Percentiles rank a stretch among this genome's conserved stretches.
Conservation (phyloP, 495 filamentous ascomycete genomes). For the Podospora fimiseda region DNA sequence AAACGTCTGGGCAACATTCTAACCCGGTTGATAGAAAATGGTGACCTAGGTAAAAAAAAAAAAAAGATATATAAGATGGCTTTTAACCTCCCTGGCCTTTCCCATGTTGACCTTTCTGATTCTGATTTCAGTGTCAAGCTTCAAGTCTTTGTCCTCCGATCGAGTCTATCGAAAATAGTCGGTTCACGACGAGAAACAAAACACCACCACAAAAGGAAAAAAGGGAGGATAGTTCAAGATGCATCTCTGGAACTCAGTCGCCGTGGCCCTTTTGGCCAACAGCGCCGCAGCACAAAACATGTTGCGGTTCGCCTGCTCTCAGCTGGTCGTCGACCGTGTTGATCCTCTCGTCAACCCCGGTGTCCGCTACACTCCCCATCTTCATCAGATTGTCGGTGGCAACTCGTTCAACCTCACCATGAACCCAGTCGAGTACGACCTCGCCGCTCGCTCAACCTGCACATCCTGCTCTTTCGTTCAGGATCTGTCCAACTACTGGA, state of each 20-base stretch:
- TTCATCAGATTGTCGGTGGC: constrained; percentile 49
- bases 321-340: constrained; percentile 49
- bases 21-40: constrained; percentile 13
- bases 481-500: constrained; percentile 78
- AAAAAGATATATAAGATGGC: not conserved
- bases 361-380: constrained; percentile 43
- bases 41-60: not conserved
- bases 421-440: constrained; percentile 46
- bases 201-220: constrained; percentile 1
- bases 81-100: not conserved
- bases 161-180: not conserved
- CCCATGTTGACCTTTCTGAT: not conserved
- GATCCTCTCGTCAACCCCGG: constrained; percentile 49
- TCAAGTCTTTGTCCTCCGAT: not conserved
- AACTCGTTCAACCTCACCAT: constrained; percentile 68
- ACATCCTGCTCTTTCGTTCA: constrained; percentile 61
- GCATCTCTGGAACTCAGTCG: constrained; percentile 41
- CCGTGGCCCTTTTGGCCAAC: constrained; percentile 41
- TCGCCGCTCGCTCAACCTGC: constrained; percentile 55
- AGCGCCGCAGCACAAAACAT: constrained; percentile 44
- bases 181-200: constrained; percentile 1
- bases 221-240: constrained; percentile 35
- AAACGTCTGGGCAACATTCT: constrained; percentile 7
- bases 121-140: not conserved
- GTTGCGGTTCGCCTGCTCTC: constrained; percentile 53